These are phyloP conservation scores for Cyathus striatus DNA, from an alignment of 768 basidiomycete genomes.

Conservation along the genomic window DNA sequence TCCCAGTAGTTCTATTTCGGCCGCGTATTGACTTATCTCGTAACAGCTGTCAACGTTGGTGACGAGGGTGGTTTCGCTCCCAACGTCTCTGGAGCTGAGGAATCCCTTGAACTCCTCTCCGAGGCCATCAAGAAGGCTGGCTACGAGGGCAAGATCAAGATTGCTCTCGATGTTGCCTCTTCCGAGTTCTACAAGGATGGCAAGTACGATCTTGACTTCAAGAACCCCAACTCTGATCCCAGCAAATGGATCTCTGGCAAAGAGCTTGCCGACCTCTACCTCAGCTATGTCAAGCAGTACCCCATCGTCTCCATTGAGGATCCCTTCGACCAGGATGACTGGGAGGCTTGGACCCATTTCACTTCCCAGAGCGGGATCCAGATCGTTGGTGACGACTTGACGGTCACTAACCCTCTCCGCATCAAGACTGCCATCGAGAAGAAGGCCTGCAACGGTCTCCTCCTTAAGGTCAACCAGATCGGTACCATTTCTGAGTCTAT, in stretches of 20 bases:
- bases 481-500: constrained; percentile 99
- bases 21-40: background rate
- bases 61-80: constrained; percentile 99
- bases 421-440: constrained; percentile 99
- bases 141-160: constrained; percentile 98
- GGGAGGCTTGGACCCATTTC: constrained; percentile 96
- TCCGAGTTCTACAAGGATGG: constrained; percentile 99
- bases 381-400: constrained; percentile 94
- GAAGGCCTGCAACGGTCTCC: constrained; percentile 98
- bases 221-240: constrained; percentile 98
- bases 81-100: constrained; percentile 95
- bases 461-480: constrained; percentile 99
- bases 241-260: constrained; percentile 93
- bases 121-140: constrained; percentile 98
- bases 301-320: constrained; percentile 96
- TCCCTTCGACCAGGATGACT: constrained; percentile 99
- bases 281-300: constrained; percentile 84
- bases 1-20: background rate
- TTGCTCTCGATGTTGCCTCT: constrained; percentile 96
- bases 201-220: constrained; percentile 98
- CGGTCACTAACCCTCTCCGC: constrained; percentile 94
- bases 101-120: constrained; percentile 90
- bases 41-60: constrained; percentile 92
- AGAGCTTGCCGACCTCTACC: constrained; percentile 91
- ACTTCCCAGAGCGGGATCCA: constrained; percentile 76